A percentile compares a stretch with the other conserved stretches of the same genome.
These are phyloP conservation scores for Eimeria maxima DNA, from an alignment of 169 alveolate species.

Conservation along the genomic window DNA sequence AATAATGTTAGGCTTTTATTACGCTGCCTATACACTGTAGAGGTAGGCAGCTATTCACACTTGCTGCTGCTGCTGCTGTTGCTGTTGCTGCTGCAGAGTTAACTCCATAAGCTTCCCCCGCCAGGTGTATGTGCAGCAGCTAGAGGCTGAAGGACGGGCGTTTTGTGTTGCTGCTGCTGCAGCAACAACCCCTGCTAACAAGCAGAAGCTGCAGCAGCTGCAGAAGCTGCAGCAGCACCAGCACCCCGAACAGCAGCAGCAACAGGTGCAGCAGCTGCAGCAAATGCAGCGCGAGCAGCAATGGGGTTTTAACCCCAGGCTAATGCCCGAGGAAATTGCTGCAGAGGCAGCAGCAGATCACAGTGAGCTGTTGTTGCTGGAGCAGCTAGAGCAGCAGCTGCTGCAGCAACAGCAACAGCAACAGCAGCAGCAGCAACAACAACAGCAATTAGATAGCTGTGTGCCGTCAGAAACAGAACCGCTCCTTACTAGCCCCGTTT, in stretches of 20 bases:
- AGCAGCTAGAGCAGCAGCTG: slow-evolving; percentile 26
- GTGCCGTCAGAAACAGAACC: slow-evolving; percentile 13
- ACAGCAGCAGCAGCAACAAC: slow-evolving; percentile 64
- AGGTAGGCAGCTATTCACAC: not conserved
- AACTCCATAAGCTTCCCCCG: slow-evolving; percentile 77
- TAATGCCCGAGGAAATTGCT: slow-evolving; percentile 54
- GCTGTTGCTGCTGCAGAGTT: slow-evolving; percentile 31
- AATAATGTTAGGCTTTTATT: not conserved
- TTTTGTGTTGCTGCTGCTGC: slow-evolving; percentile 80
- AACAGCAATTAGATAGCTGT: slow-evolving; percentile 31
- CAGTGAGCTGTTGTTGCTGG: not conserved
- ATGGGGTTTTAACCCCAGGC: slow-evolving; percentile 58
- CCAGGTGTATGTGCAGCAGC: slow-evolving; percentile 59
- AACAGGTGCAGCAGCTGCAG: slow-evolving; percentile 9
- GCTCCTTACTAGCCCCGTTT: slow-evolving; percentile 34
- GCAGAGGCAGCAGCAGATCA: slow-evolving; percentile 44
- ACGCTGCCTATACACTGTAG: not conserved
- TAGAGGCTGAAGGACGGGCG: slow-evolving; percentile 78
- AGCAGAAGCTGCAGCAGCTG: not conserved
- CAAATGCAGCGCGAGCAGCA: not conserved
- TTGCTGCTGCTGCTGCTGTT: not conserved
- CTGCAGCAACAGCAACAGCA: slow-evolving; percentile 45
- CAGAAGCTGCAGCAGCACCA: not conserved
- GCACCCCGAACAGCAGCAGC: slow-evolving; percentile 2
- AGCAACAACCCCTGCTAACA: not conserved